Conservation (phyloP, 345 rosid species). For the Toxicodendron radicans region DNA sequence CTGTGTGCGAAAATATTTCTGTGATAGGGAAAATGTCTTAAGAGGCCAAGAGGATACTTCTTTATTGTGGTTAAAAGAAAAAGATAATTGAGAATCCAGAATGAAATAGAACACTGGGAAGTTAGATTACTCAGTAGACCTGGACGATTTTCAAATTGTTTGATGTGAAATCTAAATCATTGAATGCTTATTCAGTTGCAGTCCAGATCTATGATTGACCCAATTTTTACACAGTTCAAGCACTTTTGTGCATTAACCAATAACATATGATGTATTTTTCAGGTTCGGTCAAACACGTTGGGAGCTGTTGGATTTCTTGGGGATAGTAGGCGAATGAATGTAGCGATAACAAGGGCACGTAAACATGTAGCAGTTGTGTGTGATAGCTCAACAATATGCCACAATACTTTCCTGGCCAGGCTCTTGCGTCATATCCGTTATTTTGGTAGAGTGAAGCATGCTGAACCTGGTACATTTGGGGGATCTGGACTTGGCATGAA, state of each 20-base stretch:
- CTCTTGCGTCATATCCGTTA: conserved; percentile 86
- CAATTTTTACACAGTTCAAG: background rate
- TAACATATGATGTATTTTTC: background rate
- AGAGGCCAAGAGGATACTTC: background rate
- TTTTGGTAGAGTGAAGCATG: conserved; percentile 84
- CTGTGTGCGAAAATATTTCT: background rate
- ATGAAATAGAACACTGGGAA: background rate
- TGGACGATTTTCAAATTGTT: too few relatives aligned
- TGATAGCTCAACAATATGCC: conserved; percentile 95
- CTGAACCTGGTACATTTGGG: conserved; percentile 74
- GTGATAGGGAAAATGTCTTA: too few relatives aligned
- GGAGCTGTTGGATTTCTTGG: conserved; percentile 96
- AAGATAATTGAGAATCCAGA: background rate
- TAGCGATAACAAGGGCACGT: conserved; percentile 86
- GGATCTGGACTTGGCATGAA: conserved; percentile 88
- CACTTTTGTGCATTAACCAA: background rate
- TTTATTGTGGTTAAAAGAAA: background rate
- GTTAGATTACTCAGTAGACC: too few relatives aligned
- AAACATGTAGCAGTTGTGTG: conserved; percentile 88
- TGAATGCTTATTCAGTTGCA: too few relatives aligned
- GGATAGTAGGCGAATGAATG: conserved; percentile 89
- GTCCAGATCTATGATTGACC: background rate
- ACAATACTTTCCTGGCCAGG: conserved; percentile 87
- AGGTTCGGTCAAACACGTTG: conserved; percentile 85
- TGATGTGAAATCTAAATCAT: too few relatives aligned